Evolutionary conservation across 805 yeast genomes (phyloP).

Genomic region (Blastobotrys americana): DNA sequence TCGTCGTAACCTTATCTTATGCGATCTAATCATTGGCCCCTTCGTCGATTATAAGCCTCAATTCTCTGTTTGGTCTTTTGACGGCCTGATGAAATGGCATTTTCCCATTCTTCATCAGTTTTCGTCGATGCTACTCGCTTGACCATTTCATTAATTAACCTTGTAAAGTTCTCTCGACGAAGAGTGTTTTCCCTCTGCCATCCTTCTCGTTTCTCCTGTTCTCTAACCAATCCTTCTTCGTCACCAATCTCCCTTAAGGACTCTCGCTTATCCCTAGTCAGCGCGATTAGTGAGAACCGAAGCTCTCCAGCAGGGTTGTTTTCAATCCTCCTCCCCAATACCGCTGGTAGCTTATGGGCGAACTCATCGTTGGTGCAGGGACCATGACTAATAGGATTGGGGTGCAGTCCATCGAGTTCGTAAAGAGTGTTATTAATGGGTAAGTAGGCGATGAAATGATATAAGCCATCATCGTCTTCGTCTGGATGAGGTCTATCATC

Average conservation of each 20-base stretch:
- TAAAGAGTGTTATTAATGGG: conserved; percentile 40
- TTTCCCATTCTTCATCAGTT: conserved; percentile 19
- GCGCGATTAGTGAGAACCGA: conserved; percentile 49
- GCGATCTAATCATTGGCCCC: no score
- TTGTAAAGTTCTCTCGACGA: conserved; percentile 48
- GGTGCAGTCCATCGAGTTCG: conserved; percentile 58
- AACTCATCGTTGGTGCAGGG: conserved; percentile 37
- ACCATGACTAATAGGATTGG: conserved; percentile 49
- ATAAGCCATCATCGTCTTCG: conserved; percentile 45
- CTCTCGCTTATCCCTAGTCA: conserved; percentile 44
- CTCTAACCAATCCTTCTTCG: conserved; percentile 32
- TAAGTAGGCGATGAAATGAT: conserved; percentile 55
- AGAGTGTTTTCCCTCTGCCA: conserved; percentile 51
- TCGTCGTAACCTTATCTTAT: no score
- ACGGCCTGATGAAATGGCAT: conserved; percentile 6
- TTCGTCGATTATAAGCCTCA: no score
- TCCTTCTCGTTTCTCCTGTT: conserved; percentile 40
- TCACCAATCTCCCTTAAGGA: conserved; percentile 37
- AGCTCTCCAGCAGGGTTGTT: conserved; percentile 42
- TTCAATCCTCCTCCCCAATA: conserved; percentile 41
- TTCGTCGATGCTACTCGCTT: conserved; percentile 34
- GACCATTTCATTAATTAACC: conserved; percentile 41
- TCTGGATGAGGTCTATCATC: conserved; percentile 16
- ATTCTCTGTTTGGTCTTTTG: neutral
- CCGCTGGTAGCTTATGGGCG: conserved; percentile 37